These are phyloP conservation scores for Penicillium hordei DNA, from an alignment of 2,329 filamentous ascomycete genomes.

Conservation along the genomic window DNA sequence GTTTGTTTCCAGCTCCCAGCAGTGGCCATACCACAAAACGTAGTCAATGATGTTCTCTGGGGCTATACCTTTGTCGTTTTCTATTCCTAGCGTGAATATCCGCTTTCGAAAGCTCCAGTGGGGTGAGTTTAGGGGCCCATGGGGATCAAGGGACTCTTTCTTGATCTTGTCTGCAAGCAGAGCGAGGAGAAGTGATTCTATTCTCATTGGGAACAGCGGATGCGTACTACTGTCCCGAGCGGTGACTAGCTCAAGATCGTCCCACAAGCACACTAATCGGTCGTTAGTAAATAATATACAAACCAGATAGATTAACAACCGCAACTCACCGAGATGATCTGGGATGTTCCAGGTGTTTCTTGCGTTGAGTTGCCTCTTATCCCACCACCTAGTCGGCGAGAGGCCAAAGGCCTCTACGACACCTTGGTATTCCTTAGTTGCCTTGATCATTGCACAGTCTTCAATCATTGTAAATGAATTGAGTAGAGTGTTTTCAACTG, in stretches of 20 bases:
- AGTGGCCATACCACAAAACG: not conserved
- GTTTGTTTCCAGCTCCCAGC: not conserved
- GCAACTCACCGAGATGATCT: not conserved
- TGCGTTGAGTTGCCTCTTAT: not conserved
- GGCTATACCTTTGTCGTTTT: not conserved
- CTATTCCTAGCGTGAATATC: not conserved
- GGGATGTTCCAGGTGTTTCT: not conserved
- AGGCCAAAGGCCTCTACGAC: not conserved
- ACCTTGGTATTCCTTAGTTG: not conserved
- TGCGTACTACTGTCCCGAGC: not conserved
- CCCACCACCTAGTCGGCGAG: not conserved
- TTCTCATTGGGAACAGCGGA: not conserved
- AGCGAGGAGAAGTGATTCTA: slow-evolving; percentile 1
- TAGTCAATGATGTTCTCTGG: not conserved
- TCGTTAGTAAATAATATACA: not conserved
- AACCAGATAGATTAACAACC: not conserved
- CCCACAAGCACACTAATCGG: not conserved
- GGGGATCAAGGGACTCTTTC: not conserved
- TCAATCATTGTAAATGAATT: not conserved
- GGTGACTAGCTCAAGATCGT: not conserved
- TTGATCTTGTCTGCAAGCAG: not conserved
- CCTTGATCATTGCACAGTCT: not conserved
- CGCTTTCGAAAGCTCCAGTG: slow-evolving; percentile 1
- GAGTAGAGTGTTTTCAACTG: not conserved
- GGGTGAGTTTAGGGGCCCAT: not conserved